Evolutionary conservation across 805 yeast genomes (phyloP).

Genomic region (Jamesozyma rosinii): DNA sequence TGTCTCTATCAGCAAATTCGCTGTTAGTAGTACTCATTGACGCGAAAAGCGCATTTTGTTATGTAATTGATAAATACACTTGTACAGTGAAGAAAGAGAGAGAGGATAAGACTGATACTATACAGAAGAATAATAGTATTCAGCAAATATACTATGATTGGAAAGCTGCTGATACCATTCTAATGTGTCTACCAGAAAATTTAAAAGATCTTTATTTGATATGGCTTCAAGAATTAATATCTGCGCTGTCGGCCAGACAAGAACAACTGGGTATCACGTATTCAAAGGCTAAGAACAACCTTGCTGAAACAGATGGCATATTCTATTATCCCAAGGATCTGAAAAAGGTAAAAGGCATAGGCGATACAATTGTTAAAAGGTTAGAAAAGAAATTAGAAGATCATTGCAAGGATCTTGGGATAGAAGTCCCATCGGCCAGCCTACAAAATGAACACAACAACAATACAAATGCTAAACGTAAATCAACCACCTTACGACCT

Average conservation of each 20-base stretch:
- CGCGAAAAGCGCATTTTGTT: too few relatives aligned
- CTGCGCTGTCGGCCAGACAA: slow-evolving; percentile 38
- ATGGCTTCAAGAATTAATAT: slow-evolving; percentile 52
- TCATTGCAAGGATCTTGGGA: slow-evolving; percentile 51
- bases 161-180: background rate
- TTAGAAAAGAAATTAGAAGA: slow-evolving; percentile 39
- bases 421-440: slow-evolving; percentile 14
- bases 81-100: too few relatives aligned
- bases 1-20: too few relatives aligned
- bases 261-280: slow-evolving; percentile 47
- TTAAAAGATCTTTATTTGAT: slow-evolving; percentile 42
- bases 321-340: slow-evolving; percentile 52
- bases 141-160: too few relatives aligned
- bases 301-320: slow-evolving; percentile 37
- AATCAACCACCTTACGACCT: slow-evolving; percentile 12
- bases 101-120: too few relatives aligned
- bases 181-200: slow-evolving; percentile 22
- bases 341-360: slow-evolving; percentile 53
- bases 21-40: too few relatives aligned
- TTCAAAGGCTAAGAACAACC: slow-evolving; percentile 45
- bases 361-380: slow-evolving; percentile 52
- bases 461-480: slow-evolving; percentile 10
- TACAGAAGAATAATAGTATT: too few relatives aligned
- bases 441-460: background rate
- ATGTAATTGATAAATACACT: too few relatives aligned